A percentile compares a stretch with the other conserved stretches of the same genome.
phyloP scores from a whole-genome alignment of 2,329 filamentous ascomycete genomes.

The Coccinonectria pachysandricola region DNA sequence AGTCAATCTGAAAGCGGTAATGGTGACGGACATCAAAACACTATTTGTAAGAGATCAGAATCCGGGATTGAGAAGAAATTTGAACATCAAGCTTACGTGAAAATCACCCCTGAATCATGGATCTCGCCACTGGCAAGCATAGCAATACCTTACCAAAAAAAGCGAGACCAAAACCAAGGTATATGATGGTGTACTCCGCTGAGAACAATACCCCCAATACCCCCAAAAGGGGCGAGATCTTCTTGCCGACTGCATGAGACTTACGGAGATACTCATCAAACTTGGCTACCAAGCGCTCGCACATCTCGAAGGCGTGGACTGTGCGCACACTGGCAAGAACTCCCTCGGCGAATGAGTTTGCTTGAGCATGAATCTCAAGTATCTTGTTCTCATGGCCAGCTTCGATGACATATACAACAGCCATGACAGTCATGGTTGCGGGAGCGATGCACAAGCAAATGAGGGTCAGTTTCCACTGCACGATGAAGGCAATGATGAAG shows the following conservation, averaged over 20 bases:
- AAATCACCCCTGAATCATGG: constrained; percentile 20
- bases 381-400: constrained; percentile 13
- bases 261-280: constrained; percentile 25
- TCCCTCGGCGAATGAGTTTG: constrained; percentile 21
- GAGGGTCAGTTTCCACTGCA: constrained; percentile 31
- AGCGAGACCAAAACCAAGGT: constrained; percentile 26
- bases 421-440: constrained; percentile 15
- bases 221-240: constrained; percentile 24
- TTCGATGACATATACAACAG: constrained; percentile 16
- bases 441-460: constrained; percentile 21
- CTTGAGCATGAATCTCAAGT: constrained; percentile 19
- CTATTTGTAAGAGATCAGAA: background rate
- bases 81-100: constrained; percentile 21
- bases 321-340: constrained; percentile 25
- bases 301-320: constrained; percentile 30
- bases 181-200: constrained; percentile 26
- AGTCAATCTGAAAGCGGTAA: constrained; percentile 14
- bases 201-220: constrained; percentile 24
- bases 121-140: constrained; percentile 11
- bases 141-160: constrained; percentile 32
- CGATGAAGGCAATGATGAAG: constrained; percentile 26
- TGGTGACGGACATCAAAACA: constrained; percentile 16
- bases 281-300: constrained; percentile 22
- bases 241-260: constrained; percentile 22
- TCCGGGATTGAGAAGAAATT: constrained; percentile 16